Percentiles rank a stretch among this genome's conserved stretches.
These are phyloP conservation scores for Blastobotrys elegans DNA, from an alignment of 1,139 yeast species.

Conservation along the genomic window DNA sequence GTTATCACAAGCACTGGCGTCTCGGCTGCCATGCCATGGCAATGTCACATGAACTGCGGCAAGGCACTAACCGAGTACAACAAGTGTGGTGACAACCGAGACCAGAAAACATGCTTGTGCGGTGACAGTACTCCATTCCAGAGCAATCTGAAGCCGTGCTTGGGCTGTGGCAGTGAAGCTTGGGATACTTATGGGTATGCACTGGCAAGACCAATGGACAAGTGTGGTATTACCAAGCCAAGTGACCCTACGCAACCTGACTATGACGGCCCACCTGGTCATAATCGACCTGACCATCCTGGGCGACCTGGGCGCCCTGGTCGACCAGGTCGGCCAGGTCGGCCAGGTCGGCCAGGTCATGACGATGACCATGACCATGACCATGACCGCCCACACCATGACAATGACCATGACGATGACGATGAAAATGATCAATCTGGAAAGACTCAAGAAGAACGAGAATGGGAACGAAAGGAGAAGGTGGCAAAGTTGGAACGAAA, in stretches of 20 bases:
- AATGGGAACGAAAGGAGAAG: too few relatives aligned
- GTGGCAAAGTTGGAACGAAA: too few relatives aligned
- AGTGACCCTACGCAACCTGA: neutral
- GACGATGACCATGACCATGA: too few relatives aligned
- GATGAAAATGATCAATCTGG: neutral
- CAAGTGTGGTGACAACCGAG: conserved; percentile 6
- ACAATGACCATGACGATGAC: too few relatives aligned
- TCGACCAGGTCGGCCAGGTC: too few relatives aligned
- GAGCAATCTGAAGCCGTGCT: conserved; percentile 2
- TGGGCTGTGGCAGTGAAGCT: conserved; percentile 1
- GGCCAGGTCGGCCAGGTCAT: too few relatives aligned
- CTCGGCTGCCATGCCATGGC: conserved; percentile 10
- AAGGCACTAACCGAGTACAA: conserved; percentile 9
- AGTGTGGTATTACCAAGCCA: conserved; percentile 1
- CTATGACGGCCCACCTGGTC: too few relatives aligned
- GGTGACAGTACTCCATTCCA: neutral
- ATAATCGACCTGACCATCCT: too few relatives aligned
- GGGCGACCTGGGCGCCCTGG: too few relatives aligned
- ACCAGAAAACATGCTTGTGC: conserved; percentile 6
- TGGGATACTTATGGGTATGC: conserved; percentile 4
- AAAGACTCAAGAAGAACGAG: neutral
- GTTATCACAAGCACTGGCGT: too few relatives aligned
- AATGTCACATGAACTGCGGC: conserved; percentile 8
- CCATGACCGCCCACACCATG: too few relatives aligned
- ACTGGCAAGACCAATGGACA: conserved; percentile 6